These are phyloP conservation scores for Coemansia sp. DNA, from an alignment of 192 early-diverging fungal species.

Conservation along the genomic window DNA sequence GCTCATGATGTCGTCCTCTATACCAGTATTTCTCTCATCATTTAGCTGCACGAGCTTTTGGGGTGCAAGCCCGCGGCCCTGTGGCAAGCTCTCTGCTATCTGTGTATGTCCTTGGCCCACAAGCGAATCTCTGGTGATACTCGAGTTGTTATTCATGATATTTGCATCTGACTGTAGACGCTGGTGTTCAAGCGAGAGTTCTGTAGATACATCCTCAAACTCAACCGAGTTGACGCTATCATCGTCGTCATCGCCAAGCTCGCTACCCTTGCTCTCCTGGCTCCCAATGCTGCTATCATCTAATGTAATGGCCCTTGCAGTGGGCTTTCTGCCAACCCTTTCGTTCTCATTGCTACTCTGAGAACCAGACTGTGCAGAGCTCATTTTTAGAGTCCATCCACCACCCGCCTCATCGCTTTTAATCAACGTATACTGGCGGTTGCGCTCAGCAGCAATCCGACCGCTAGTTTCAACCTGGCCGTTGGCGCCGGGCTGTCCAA, in stretches of 20 bases:
- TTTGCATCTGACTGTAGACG: neutral
- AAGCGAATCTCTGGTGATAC: neutral
- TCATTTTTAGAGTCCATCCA: constrained; percentile 65
- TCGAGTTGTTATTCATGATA: neutral
- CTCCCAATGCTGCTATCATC: neutral
- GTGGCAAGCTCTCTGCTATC: neutral
- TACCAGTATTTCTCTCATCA: neutral
- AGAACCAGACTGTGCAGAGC: constrained; percentile 4
- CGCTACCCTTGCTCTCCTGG: constrained; percentile 19
- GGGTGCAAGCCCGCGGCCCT: neutral
- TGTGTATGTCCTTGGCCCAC: neutral
- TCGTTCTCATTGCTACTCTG: neutral
- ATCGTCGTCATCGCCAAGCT: constrained; percentile 38
- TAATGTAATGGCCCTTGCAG: neutral
- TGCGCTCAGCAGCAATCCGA: constrained; percentile 80
- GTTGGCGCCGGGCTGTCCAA: neutral
- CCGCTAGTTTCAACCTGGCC: constrained; percentile 34
- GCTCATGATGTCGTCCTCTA: constrained; percentile 10
- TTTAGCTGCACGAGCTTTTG: neutral
- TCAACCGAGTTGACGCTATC: constrained; percentile 59
- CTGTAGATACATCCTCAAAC: constrained; percentile 56
- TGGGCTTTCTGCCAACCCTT: neutral
- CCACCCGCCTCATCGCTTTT: constrained; percentile 73
- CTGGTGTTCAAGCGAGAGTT: neutral
- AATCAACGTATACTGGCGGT: constrained; percentile 78